Evolutionary conservation across 2,329 filamentous ascomycete genomes (phyloP).

Genomic region (Ceratocystis albifundus): DNA sequence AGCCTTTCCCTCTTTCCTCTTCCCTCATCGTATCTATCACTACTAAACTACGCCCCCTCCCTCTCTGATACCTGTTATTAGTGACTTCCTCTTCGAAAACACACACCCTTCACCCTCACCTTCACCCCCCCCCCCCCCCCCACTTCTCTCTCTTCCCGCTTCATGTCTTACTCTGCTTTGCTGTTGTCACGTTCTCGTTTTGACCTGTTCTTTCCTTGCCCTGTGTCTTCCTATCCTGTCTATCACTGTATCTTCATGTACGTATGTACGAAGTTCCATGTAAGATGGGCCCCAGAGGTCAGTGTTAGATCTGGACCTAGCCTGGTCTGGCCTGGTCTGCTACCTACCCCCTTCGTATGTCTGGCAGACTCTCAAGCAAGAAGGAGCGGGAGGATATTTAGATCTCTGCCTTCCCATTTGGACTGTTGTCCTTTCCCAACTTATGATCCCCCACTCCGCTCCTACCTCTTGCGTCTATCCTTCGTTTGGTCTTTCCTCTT

Average conservation of each 20-base stretch:
- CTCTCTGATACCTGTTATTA: background rate
- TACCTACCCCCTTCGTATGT: no score
- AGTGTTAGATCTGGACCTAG: background rate
- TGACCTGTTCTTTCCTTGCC: background rate
- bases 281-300: background rate
- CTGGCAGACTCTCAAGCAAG: background rate
- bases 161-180: background rate
- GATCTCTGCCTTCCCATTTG: background rate
- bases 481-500: slow-evolving; percentile 7
- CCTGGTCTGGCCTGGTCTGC: no score
- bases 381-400: no score
- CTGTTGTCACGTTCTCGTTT: background rate
- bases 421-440: slow-evolving; percentile 3
- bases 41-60: background rate
- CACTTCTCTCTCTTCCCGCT: background rate
- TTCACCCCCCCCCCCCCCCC: no score
- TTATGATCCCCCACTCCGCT: slow-evolving; percentile 1
- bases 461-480: background rate
- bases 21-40: background rate
- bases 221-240: background rate
- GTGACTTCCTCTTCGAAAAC: background rate
- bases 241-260: background rate
- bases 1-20: background rate
- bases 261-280: background rate
- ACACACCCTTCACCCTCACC: background rate